phyloP scores from a whole-genome alignment of 108 stramenopile species.

The Epithemia pelagica region DNA sequence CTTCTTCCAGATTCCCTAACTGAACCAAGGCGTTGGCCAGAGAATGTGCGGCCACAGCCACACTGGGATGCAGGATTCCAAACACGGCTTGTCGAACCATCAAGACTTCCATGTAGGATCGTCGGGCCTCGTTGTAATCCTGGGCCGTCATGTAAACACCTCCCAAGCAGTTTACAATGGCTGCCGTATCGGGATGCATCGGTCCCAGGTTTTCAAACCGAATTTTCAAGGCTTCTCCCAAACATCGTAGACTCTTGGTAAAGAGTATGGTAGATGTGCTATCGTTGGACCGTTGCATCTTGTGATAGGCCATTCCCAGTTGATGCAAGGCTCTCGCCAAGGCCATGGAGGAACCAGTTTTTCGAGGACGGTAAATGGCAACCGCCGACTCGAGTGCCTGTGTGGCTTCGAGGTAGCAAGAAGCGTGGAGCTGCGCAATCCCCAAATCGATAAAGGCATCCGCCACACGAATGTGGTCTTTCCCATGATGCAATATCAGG shows the following conservation, averaged over 20 bases:
- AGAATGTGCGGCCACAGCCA: constrained; percentile 46
- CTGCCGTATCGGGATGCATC: constrained; percentile 47
- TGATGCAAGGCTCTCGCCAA: constrained; percentile 3
- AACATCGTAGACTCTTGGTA: not conserved
- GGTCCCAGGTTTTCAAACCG: constrained; percentile 35
- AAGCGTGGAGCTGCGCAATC: not conserved
- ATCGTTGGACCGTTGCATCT: not conserved
- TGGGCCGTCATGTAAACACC: constrained; percentile 21
- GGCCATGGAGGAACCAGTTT: not conserved
- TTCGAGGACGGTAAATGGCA: not conserved
- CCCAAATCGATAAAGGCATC: not conserved
- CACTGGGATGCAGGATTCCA: constrained; percentile 41
- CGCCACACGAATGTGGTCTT: not conserved
- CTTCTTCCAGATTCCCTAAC: constrained; percentile 18
- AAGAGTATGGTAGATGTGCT: not conserved
- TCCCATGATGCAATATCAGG: not conserved
- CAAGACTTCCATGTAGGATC: constrained; percentile 40
- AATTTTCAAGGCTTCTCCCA: constrained; percentile 37
- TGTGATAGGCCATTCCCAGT: constrained; percentile 1
- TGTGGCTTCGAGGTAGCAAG: not conserved
- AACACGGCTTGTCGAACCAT: constrained; percentile 33
- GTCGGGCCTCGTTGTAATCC: constrained; percentile 14
- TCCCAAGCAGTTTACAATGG: constrained; percentile 43
- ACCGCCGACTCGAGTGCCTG: not conserved
- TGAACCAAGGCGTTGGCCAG: constrained; percentile 31